Base-by-base conservation (phyloP, 2,329 filamentous ascomycete species). In the Verticillium isaacii region DNA sequence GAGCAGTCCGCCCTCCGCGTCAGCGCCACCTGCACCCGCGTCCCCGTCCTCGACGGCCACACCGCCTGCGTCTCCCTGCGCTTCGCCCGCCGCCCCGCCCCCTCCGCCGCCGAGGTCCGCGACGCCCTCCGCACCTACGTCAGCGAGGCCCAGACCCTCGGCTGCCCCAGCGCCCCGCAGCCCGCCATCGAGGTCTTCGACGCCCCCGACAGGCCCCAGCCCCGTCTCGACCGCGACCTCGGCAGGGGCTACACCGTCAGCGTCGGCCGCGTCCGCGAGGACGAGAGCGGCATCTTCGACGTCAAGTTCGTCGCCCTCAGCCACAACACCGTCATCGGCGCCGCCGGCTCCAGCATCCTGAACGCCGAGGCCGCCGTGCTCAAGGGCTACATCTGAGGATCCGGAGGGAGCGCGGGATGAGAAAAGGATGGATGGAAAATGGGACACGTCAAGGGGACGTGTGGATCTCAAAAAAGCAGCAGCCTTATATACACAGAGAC, bases 11-110 rank as follows among this genome's bases (percentile, higher is more conserved):
- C 82, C 56, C 85, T 98, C 63, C 86, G 86, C 66, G 88, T 98
- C 61, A 92, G 89, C 5, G 94, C 92, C 12, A 88, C 93, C 3
- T 98, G 95, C 80, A 98, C 95, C 72, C 88, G 95, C 65, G 95
- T 98, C 2, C 86, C 93, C n/a, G 95, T 98, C 19, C 85, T 97
- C 62, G 94, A 98, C 73, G 95, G 95, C 55, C 95, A 98, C 79
- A 96, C 90, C 61, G 93, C 92, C n/a, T 97, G 93, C 72, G 92
- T 98, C 11, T 95, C 91, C 8, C 81, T 98, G 65, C 84, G 86
- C 61, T 98, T 98, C 76, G 85, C 86, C 73, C 87, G 87, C 69
- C 85, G 89, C 41, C 91, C 91, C 1, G 79, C 88, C 5, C 94
- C 94, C 3, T 86, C 81, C 32, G 89, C 88, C 0, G 89, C 92